Conservation (phyloP, 129 eudicot genomes). For the Cynara cardunculus region DNA sequence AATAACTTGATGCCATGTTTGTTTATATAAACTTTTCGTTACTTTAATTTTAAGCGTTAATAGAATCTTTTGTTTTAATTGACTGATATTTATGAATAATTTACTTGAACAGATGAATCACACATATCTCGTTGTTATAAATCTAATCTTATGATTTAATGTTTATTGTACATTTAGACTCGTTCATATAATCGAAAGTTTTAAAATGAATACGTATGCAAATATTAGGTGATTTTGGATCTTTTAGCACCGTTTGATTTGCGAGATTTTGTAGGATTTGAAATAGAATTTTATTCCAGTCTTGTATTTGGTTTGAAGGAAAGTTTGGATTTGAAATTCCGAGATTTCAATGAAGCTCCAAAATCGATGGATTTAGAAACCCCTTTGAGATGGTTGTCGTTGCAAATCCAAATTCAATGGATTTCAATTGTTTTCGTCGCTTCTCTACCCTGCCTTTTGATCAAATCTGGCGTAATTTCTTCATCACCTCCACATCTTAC, state of each 20-base stretch:
- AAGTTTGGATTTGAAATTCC: too few relatives aligned
- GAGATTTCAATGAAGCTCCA: neutral
- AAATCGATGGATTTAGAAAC: neutral
- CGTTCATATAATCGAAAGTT: neutral
- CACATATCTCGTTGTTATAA: neutral
- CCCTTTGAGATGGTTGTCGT: neutral
- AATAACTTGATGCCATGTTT: neutral
- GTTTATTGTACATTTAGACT: neutral
- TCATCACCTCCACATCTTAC: neutral
- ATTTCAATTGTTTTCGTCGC: neutral
- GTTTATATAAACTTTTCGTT: neutral
- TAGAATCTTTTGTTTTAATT: neutral
- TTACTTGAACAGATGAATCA: neutral
- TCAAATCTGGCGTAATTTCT: neutral
- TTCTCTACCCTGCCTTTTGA: neutral
- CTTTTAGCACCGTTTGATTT: neutral
- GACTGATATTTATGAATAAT: neutral
- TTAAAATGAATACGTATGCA: neutral
- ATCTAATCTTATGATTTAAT: neutral
- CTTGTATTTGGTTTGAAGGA: neutral
- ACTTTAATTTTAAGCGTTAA: neutral
- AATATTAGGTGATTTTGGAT: neutral
- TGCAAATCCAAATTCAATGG: neutral
- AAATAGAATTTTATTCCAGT: neutral
- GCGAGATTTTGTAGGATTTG: neutral